phyloP scores from a whole-genome alignment of 345 rosid species.

The Moricandia arvensis region DNA sequence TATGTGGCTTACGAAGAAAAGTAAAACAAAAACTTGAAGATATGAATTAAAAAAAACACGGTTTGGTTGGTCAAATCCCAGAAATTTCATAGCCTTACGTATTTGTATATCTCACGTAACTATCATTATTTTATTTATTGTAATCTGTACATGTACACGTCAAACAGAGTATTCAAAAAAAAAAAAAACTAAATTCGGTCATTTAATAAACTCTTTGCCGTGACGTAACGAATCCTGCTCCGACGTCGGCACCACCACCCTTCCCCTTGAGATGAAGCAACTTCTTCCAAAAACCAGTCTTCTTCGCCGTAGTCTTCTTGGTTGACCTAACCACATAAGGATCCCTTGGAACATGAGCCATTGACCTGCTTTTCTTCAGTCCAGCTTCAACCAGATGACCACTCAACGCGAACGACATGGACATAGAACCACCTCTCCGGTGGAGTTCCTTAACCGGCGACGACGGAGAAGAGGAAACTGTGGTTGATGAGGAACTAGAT shows the following conservation, averaged over 20 bases:
- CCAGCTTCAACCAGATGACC: slow-evolving; percentile 34
- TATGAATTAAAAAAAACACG: background rate
- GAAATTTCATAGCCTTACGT: background rate
- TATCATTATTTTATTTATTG: slow-evolving; percentile 6
- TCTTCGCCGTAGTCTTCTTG: slow-evolving; percentile 28
- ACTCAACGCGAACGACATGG: slow-evolving; percentile 42
- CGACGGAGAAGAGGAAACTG: slow-evolving; percentile 29
- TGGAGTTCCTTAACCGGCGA: slow-evolving; percentile 36
- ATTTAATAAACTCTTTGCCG: slow-evolving; percentile 23
- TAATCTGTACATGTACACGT: slow-evolving; percentile 32
- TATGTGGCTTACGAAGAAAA: background rate
- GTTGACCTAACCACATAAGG: slow-evolving; percentile 22
- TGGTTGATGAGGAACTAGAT: slow-evolving; percentile 14
- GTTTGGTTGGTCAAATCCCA: background rate
- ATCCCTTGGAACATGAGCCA: slow-evolving; percentile 48
- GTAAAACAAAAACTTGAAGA: background rate
- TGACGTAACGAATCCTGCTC: slow-evolving; percentile 26
- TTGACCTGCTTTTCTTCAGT: slow-evolving; percentile 77
- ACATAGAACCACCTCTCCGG: slow-evolving; percentile 40
- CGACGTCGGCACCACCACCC: slow-evolving; percentile 28
- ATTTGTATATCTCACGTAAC: background rate
- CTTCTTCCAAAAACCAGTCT: slow-evolving; percentile 67
- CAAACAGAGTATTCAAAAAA: background rate
- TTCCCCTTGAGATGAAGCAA: slow-evolving; percentile 54
- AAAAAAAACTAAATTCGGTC: background rate